phyloP scores from a whole-genome alignment of 345 rosid genomes.

The Rhizophora apiculata region DNA sequence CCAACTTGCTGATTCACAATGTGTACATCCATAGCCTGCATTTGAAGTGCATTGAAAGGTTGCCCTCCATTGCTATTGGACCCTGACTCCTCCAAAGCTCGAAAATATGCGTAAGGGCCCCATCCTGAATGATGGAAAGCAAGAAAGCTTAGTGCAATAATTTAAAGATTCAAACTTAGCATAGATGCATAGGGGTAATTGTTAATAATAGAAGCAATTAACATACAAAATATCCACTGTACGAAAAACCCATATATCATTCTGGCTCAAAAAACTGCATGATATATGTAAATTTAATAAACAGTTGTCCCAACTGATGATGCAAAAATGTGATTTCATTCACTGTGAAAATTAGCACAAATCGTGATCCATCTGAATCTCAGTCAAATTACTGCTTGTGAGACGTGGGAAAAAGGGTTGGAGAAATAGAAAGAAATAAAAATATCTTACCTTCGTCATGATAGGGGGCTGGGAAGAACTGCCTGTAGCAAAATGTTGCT shows the following conservation, averaged over 20 bases:
- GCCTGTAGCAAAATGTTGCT: constrained; percentile 55
- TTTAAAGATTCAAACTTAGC: too few species aligned
- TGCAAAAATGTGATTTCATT: neutral
- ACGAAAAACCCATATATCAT: too few species aligned
- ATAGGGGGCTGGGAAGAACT: constrained; percentile 62
- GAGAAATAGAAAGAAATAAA: neutral
- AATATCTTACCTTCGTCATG: constrained; percentile 37
- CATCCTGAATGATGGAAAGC: constrained; percentile 36
- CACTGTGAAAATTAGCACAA: too few species aligned
- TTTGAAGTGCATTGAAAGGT: constrained; percentile 11
- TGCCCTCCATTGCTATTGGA: constrained; percentile 9
- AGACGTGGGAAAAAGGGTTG: too few species aligned
- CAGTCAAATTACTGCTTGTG: too few species aligned
- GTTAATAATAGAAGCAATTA: too few species aligned
- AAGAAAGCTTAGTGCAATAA: too few species aligned
- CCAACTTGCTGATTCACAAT: constrained; percentile 1
- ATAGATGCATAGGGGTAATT: too few species aligned
- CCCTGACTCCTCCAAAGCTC: constrained; percentile 46
- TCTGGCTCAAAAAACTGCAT: too few species aligned
- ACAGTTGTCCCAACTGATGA: neutral
- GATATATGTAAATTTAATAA: neutral
- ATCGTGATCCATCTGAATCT: too few species aligned
- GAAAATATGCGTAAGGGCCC: constrained; percentile 68
- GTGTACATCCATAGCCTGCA: constrained; percentile 10
- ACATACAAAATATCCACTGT: too few species aligned